Evolutionary conservation across 2,329 filamentous ascomycete genomes (phyloP), one percentile per base, ranked within the genome.

Genomic region (Mycosphaerella sp.): DNA sequence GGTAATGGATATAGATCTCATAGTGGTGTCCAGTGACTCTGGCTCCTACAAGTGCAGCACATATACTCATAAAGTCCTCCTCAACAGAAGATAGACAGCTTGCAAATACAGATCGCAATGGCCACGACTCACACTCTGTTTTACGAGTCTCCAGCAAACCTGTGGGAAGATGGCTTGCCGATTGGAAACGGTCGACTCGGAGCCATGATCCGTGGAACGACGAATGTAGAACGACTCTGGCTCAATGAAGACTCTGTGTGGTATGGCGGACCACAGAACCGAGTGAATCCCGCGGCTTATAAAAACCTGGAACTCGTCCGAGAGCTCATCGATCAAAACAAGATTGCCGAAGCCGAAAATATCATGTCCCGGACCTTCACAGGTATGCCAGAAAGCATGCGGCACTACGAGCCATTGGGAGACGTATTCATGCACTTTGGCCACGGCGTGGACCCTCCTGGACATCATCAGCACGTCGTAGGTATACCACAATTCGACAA

Each of bases 161-260:
- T 48, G 8, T 56, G 51, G 50, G 52, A 56, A 38, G 50, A 56
- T 44, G 47, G 50, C 46, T 50, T 50, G 31, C 46, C 49, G 6
- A 57, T 57, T 11, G 55, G 55, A 14, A 57, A 57, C 26, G 55
- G 55, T 36, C 45, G 55, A 10, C 42, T 57, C 14, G 55, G 54
- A 9, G 51, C 40, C 32, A 52, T 48, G 17, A 38, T 54, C 26
- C 51, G 36, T 4, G 54, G 54, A 17, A 53, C 46, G 29, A 48
- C 52, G 2, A 47, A 41, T 11, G 38, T 39, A 14, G 54, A 56
- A 38, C 38, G 46, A 21, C 45, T 56, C 32, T 50, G 48, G 45
- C 36, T 56, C 9, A 56, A 56, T 23, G 54, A 56, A 40, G 54
- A 56, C 36, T 53, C 50, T 12, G 47, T 56, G 21, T 56, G 54